Percentiles rank a stretch among this genome's conserved stretches.
These are phyloP conservation scores for Aspergillus nomiae DNA, from an alignment of 2,329 filamentous ascomycete species.

Conservation along the genomic window DNA sequence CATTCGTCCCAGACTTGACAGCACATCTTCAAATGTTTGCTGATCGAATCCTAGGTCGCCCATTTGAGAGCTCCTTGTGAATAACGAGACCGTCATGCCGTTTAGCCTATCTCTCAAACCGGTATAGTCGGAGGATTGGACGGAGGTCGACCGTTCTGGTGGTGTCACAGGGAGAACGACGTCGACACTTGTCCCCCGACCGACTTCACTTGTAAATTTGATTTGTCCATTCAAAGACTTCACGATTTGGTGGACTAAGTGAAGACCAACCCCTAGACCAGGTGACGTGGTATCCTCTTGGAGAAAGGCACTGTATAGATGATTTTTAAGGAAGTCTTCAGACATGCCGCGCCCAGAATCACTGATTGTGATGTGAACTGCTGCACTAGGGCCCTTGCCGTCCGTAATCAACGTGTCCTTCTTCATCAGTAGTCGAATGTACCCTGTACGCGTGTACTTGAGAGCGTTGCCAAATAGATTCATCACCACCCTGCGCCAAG, in stretches of 20 bases:
- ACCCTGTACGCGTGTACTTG: slow-evolving; percentile 13
- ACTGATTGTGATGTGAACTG: slow-evolving; percentile 22
- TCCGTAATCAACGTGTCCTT: slow-evolving; percentile 5
- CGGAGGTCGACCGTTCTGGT: neutral
- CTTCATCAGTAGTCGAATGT: slow-evolving; percentile 20
- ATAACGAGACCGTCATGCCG: slow-evolving; percentile 20
- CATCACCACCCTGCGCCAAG: slow-evolving; percentile 14
- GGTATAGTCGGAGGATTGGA: slow-evolving; percentile 1
- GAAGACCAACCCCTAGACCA: slow-evolving; percentile 62
- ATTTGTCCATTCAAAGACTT: slow-evolving; percentile 26
- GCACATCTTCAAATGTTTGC: slow-evolving; percentile 16
- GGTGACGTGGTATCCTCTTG: slow-evolving; percentile 59
- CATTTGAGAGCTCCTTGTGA: slow-evolving; percentile 17
- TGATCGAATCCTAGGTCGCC: slow-evolving; percentile 16
- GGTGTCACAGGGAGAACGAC: slow-evolving; percentile 18
- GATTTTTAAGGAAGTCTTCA: slow-evolving; percentile 25
- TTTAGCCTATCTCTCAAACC: slow-evolving; percentile 10
- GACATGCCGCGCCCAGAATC: slow-evolving; percentile 34
- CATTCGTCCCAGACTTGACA: slow-evolving; percentile 18
- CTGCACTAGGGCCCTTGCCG: neutral
- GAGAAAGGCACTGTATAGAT: slow-evolving; percentile 58
- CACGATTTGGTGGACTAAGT: slow-evolving; percentile 53
- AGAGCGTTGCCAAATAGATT: slow-evolving; percentile 15
- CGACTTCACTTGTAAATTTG: slow-evolving; percentile 25
- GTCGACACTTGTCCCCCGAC: slow-evolving; percentile 25